These are phyloP conservation scores for Furcasterigmium sp. DNA, from an alignment of 2,329 filamentous ascomycete species.

Conservation along the genomic window DNA sequence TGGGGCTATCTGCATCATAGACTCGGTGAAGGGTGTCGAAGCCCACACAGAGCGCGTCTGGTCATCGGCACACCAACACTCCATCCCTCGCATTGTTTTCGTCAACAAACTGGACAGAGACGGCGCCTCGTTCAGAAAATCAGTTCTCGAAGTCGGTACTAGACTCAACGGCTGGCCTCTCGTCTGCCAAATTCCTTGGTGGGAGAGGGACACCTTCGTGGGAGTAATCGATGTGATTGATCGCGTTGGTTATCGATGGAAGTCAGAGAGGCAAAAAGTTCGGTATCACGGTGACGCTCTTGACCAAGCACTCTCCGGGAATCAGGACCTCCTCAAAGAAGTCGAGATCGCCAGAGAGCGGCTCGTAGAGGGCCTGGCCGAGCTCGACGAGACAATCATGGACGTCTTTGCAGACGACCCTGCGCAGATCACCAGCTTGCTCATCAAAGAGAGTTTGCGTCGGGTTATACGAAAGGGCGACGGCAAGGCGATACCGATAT, in stretches of 20 bases:
- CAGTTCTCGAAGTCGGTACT: constrained; percentile 78
- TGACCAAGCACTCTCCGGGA: constrained; percentile 30
- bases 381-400: constrained; percentile 82
- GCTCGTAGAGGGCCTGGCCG: constrained; percentile 78
- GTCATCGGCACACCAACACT: constrained; percentile 80
- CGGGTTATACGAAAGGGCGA: constrained; percentile 62
- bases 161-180: constrained; percentile 80
- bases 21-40: constrained; percentile 90
- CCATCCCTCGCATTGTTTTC: constrained; percentile 74
- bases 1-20: constrained; percentile 87
- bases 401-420: constrained; percentile 77
- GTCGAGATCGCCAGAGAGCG: constrained; percentile 70
- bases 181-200: constrained; percentile 94
- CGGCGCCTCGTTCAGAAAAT: constrained; percentile 74
- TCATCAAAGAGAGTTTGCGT: constrained; percentile 70
- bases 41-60: constrained; percentile 97
- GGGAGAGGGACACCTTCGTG: constrained; percentile 72
- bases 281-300: constrained; percentile 18
- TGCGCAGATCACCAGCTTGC: constrained; percentile 62
- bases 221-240: constrained; percentile 83
- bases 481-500: constrained; percentile 76
- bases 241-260: constrained; percentile 70
- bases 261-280: constrained; percentile 30
- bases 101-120: constrained; percentile 77
- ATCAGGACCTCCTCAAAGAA: constrained; percentile 57